Conservation (phyloP, 2,329 filamentous ascomycete species). For the Raffaelea albimanens region DNA sequence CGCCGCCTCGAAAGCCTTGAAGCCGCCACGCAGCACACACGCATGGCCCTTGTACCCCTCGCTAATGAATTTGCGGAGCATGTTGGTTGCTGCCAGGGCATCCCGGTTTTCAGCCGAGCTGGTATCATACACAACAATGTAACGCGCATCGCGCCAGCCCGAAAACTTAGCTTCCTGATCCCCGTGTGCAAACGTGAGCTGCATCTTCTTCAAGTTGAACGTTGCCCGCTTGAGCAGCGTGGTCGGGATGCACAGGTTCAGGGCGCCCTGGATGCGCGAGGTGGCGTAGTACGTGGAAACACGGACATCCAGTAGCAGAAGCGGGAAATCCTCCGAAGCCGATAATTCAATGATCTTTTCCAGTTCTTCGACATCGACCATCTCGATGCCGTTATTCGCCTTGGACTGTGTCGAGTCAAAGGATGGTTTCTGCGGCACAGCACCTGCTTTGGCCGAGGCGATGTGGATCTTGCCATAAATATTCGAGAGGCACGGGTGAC, state of each 20-base stretch:
- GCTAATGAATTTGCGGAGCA: slow-evolving; percentile 82
- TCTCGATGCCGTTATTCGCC: slow-evolving; percentile 33
- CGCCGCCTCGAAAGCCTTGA: slow-evolving; percentile 58
- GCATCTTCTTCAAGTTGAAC: slow-evolving; percentile 79
- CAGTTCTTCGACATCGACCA: slow-evolving; percentile 46
- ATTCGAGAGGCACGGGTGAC: no score
- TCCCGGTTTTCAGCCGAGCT: slow-evolving; percentile 71
- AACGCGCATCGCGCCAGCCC: slow-evolving; percentile 62
- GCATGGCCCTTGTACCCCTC: slow-evolving; percentile 71
- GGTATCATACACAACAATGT: slow-evolving; percentile 82
- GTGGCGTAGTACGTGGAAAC: slow-evolving; percentile 74
- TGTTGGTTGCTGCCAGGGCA: slow-evolving; percentile 70
- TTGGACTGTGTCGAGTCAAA: slow-evolving; percentile 45
- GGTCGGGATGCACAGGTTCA: slow-evolving; percentile 92
- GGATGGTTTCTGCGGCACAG: slow-evolving; percentile 15
- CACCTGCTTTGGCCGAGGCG: background rate
- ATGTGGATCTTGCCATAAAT: no score
- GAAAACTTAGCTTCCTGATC: slow-evolving; percentile 64
- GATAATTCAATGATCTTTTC: slow-evolving; percentile 42
- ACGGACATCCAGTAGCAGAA: slow-evolving; percentile 75
- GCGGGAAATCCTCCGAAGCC: slow-evolving; percentile 19
- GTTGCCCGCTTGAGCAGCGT: slow-evolving; percentile 85
- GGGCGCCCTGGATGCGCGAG: slow-evolving; percentile 65
- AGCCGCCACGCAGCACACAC: slow-evolving; percentile 74
- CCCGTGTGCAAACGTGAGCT: slow-evolving; percentile 72